phyloP scores from a whole-genome alignment of 805 yeast species.

The Ogataea trehaloabstinens region DNA sequence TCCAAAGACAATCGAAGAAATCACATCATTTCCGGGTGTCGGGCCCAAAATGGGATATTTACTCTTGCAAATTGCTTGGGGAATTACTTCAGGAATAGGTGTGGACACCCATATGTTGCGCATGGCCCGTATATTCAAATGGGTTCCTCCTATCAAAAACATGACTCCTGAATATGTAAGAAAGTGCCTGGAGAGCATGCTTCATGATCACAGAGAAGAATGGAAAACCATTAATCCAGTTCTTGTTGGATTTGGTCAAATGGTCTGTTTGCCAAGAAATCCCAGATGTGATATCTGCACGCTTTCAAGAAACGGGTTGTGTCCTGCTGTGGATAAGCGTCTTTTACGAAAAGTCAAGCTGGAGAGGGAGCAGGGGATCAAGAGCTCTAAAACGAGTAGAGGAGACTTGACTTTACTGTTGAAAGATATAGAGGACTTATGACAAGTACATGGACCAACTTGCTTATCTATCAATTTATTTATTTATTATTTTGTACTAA shows the following conservation, averaged over 20 bases:
- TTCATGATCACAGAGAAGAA: conserved; percentile 52
- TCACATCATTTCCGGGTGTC: conserved; percentile 78
- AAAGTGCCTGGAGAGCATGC: conserved; percentile 64
- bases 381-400: conserved; percentile 30
- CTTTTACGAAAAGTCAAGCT: conserved; percentile 32
- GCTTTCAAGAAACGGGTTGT: conserved; percentile 49
- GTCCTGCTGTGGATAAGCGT: conserved; percentile 55
- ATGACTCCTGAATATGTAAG: conserved; percentile 78
- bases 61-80: conserved; percentile 81
- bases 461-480: conserved; percentile 3
- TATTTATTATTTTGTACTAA: conserved; percentile 2
- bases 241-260: conserved; percentile 92
- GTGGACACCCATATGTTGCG: conserved; percentile 91
- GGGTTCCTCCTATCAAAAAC: conserved; percentile 54
- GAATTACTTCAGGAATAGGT: conserved; percentile 76
- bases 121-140: conserved; percentile 72
- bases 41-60: conserved; percentile 95
- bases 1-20: conserved; percentile 66
- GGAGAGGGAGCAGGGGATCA: conserved; percentile 23
- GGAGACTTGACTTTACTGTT: conserved; percentile 42
- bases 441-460: not conserved
- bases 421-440: conserved; percentile 34
- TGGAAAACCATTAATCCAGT: conserved; percentile 88
- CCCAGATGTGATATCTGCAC: conserved; percentile 70
- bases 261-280: conserved; percentile 72